phyloP scores from a whole-genome alignment of 139 green algal species.

The Edaphochlamys debaryana region DNA sequence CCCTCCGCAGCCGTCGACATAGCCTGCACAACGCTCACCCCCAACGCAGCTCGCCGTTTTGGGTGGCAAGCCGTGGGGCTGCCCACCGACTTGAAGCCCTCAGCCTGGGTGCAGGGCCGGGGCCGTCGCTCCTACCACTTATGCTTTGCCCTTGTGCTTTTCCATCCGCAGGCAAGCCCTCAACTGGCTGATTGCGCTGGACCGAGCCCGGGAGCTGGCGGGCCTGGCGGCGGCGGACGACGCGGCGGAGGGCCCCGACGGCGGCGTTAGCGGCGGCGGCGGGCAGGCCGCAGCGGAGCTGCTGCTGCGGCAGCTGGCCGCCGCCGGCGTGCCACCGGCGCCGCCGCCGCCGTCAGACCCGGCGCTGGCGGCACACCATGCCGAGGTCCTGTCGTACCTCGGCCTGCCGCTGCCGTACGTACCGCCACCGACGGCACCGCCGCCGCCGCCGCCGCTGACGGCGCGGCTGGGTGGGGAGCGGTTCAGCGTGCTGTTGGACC shows the following conservation, averaged over 20 bases:
- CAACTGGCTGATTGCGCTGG: constrained; percentile 4
- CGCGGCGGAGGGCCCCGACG: background rate
- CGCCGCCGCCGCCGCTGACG: background rate
- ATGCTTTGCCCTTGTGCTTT: too few relatives aligned
- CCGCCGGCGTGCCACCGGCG: background rate
- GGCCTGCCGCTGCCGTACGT: constrained; percentile 11
- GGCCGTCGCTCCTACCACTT: too few relatives aligned
- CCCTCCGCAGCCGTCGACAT: too few relatives aligned
- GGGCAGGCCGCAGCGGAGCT: background rate
- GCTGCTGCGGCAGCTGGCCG: background rate
- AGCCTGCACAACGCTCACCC: too few relatives aligned
- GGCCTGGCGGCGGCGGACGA: background rate
- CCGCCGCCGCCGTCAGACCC: background rate
- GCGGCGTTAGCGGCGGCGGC: background rate
- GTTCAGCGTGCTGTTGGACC: background rate
- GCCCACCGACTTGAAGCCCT: too few relatives aligned
- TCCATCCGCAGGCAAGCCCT: too few relatives aligned
- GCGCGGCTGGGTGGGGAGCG: background rate
- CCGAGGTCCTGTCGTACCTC: constrained; percentile 2
- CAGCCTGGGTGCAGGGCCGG: too few relatives aligned
- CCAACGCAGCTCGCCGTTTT: too few relatives aligned
- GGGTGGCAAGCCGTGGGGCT: too few relatives aligned
- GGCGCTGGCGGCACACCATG: background rate
- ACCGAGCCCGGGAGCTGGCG: background rate
- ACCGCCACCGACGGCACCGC: background rate